Percentiles rank a stretch among this genome's conserved stretches.
Evolutionary conservation across 2,329 filamentous ascomycete genomes (phyloP).

Genomic region (Orbilia quercus): DNA sequence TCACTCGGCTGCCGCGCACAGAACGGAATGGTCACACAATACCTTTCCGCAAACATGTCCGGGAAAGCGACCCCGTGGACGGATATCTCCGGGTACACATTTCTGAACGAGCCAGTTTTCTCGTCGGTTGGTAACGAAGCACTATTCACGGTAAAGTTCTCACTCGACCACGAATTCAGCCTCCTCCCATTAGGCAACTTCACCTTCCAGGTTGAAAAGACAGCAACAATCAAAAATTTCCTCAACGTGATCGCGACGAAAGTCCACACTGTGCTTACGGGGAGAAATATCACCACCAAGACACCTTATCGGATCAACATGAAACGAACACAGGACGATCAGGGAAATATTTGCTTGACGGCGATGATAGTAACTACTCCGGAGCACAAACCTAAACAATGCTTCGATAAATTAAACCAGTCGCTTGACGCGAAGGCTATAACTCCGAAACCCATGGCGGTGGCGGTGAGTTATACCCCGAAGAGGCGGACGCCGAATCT

Average conservation of each 20-base stretch:
- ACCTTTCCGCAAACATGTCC: slow-evolving; percentile 13
- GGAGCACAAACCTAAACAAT: neutral
- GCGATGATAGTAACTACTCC: neutral
- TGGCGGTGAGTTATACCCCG: too few relatives aligned
- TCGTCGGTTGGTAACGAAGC: neutral
- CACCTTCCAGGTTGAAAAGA: slow-evolving; percentile 16
- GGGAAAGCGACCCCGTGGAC: slow-evolving; percentile 1
- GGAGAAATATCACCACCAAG: neutral
- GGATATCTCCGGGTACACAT: slow-evolving; percentile 10
- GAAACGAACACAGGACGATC: neutral
- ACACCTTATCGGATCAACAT: neutral
- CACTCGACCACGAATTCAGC: neutral
- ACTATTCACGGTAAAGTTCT: neutral
- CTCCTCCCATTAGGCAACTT: neutral
- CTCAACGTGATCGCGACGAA: neutral
- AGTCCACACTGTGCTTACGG: neutral
- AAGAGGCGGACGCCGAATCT: slow-evolving; percentile 15
- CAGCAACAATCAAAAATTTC: slow-evolving; percentile 4
- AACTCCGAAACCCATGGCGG: too few relatives aligned
- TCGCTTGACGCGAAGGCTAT: too few relatives aligned
- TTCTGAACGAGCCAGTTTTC: slow-evolving; percentile 12
- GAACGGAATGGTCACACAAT: slow-evolving; percentile 4
- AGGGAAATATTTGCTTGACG: too few relatives aligned
- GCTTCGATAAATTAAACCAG: too few relatives aligned
- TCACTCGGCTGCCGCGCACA: slow-evolving; percentile 6